Conservation (phyloP, 768 basidiomycete species). For the Podaxis sp. region DNA sequence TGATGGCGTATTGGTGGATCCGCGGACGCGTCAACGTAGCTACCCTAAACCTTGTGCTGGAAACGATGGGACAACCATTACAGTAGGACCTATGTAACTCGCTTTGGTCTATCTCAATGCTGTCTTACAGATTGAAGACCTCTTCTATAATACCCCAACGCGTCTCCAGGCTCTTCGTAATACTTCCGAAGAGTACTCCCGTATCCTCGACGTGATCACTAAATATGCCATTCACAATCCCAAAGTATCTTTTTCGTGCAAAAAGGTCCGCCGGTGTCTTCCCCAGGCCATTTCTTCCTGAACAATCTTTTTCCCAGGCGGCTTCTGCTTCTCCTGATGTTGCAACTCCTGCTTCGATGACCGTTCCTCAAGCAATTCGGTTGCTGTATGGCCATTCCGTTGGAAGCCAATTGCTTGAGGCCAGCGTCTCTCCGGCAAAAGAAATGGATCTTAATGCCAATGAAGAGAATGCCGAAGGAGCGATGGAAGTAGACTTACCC, state of each 20-base stretch:
- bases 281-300: not conserved
- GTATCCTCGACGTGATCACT: slow-evolving; percentile 88
- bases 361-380: slow-evolving; percentile 65
- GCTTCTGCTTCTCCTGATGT: slow-evolving; percentile 75
- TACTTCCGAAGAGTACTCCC: slow-evolving; percentile 85
- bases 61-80: slow-evolving; percentile 90
- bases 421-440: slow-evolving; percentile 32
- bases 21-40: slow-evolving; percentile 63
- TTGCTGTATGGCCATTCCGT: slow-evolving; percentile 78
- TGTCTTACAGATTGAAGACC: slow-evolving; percentile 74
- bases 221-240: slow-evolving; percentile 95
- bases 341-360: slow-evolving; percentile 69
- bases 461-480: slow-evolving; percentile 27
- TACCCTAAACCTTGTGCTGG: slow-evolving; percentile 91
- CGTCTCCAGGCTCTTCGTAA: slow-evolving; percentile 82
- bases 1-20: slow-evolving; percentile 68
- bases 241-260: slow-evolving; percentile 82
- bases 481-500: slow-evolving; percentile 23
- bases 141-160: slow-evolving; percentile 91
- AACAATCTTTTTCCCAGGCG: slow-evolving; percentile 36
- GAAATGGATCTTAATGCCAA: slow-evolving; percentile 24
- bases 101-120: not conserved
- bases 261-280: slow-evolving; percentile 55
- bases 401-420: slow-evolving; percentile 66
- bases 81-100: slow-evolving; percentile 39